phyloP scores from a whole-genome alignment of 176 grass and related monocot species.

The Carex littledalei region DNA sequence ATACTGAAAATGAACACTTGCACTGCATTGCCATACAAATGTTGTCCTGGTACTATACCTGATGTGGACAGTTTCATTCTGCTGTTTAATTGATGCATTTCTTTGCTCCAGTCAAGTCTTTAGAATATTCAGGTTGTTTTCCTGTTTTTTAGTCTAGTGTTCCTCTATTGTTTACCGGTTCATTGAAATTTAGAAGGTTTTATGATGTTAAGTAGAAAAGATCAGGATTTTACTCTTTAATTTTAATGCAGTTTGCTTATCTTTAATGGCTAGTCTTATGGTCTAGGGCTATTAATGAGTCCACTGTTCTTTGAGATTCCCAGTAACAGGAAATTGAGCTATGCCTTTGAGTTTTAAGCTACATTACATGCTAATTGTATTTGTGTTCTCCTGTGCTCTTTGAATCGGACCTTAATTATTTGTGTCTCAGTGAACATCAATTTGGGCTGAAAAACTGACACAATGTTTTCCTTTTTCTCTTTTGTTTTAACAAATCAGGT shows the following conservation, averaged over 20 bases:
- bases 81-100: background rate
- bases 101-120: background rate
- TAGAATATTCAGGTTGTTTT: background rate
- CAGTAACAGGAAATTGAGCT: background rate
- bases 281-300: background rate
- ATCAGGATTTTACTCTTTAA: background rate
- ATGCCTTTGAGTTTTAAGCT: background rate
- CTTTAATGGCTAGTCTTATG: background rate
- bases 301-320: background rate
- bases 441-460: background rate
- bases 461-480: background rate
- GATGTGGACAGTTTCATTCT: background rate
- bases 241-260: background rate
- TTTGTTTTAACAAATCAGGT: slow-evolving; percentile 27
- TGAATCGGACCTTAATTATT: background rate
- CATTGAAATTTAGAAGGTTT: background rate
- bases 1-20: background rate
- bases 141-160: background rate
- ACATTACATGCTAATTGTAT: background rate
- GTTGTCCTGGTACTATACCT: background rate
- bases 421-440: background rate
- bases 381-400: background rate
- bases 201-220: background rate
- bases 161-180: background rate
- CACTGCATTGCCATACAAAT: background rate